Percentiles rank a stretch among this genome's conserved stretches.
phyloP scores from a whole-genome alignment of 257 asterid species.

The Penstemon newberryi region DNA sequence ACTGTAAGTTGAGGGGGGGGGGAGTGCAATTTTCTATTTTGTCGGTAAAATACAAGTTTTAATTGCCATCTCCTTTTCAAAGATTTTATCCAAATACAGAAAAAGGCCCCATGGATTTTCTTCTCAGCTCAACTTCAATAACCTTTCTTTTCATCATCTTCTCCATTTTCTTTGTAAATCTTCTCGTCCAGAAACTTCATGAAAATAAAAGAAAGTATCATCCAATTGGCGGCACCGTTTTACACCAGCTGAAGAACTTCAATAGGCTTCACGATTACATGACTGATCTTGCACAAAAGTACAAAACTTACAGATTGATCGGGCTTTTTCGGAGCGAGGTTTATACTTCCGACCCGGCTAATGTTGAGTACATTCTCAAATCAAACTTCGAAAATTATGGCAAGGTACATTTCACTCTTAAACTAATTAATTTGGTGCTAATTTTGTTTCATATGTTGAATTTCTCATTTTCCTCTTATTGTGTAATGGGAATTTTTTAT shows the following conservation, averaged over 20 bases:
- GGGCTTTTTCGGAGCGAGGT: constrained; percentile 53
- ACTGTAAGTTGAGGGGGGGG: too few relatives aligned
- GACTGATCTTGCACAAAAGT: constrained; percentile 56
- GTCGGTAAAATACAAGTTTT: too few relatives aligned
- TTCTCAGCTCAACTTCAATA: constrained; percentile 27
- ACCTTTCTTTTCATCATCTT: constrained; percentile 25
- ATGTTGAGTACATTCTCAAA: constrained; percentile 66
- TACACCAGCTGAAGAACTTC: constrained; percentile 59
- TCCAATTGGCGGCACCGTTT: constrained; percentile 62
- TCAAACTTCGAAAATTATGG: constrained; percentile 64
- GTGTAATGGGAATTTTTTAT: background rate
- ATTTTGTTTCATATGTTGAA: background rate
- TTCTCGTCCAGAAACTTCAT: constrained; percentile 30
- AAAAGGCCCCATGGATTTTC: constrained; percentile 25
- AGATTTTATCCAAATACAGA: too few relatives aligned
- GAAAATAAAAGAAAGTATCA: constrained; percentile 41
- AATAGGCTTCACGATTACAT: constrained; percentile 61
- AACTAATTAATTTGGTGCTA: background rate
- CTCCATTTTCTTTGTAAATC: background rate
- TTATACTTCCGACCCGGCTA: constrained; percentile 62
- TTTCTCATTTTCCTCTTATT: too few relatives aligned
- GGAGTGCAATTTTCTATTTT: too few relatives aligned
- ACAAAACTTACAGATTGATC: constrained; percentile 61
- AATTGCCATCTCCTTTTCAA: too few relatives aligned
- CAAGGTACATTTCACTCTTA: constrained; percentile 42